Evolutionary conservation across 1,284 basidiomycete genomes (phyloP).

Genomic region (Ustilago esculenta): DNA sequence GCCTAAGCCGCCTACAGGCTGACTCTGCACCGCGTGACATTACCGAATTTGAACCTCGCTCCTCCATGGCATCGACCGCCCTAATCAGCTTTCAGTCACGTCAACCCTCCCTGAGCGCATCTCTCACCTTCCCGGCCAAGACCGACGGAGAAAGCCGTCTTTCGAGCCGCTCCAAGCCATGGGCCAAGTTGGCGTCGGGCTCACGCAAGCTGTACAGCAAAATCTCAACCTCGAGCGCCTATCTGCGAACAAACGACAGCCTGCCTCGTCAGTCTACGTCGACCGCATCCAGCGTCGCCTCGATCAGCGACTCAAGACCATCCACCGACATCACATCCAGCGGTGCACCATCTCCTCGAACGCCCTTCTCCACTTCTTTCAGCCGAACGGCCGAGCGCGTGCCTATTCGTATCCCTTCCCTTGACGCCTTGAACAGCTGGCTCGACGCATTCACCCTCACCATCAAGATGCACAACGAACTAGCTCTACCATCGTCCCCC

Average conservation of each 20-base stretch:
- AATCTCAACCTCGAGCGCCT: slow-evolving; percentile 10
- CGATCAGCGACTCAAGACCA: slow-evolving; percentile 1
- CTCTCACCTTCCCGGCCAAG: not conserved
- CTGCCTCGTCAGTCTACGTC: not conserved
- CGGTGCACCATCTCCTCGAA: slow-evolving; percentile 16
- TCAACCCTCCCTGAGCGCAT: not conserved
- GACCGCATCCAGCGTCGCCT: slow-evolving; percentile 2
- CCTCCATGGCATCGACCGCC: slow-evolving; percentile 1
- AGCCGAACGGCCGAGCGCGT: not conserved
- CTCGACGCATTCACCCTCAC: slow-evolving; percentile 20
- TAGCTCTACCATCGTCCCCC: not conserved
- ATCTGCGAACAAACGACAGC: not conserved
- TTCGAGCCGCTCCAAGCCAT: slow-evolving; percentile 2
- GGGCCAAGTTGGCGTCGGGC: slow-evolving; percentile 21
- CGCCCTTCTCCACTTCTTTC: slow-evolving; percentile 10
- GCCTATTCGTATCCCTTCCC: slow-evolving; percentile 4
- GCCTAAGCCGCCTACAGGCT: slow-evolving; percentile 5
- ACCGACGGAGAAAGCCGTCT: not conserved
- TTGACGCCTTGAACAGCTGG: slow-evolving; percentile 7
- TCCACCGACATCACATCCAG: slow-evolving; percentile 12
- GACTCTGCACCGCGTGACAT: not conserved
- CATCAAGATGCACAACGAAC: slow-evolving; percentile 19
- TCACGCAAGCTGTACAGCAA: slow-evolving; percentile 23
- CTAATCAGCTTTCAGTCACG: slow-evolving; percentile 11
- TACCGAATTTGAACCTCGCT: slow-evolving; percentile 4